phyloP scores from a whole-genome alignment of 257 asterid species.

The Plantago ovata region DNA sequence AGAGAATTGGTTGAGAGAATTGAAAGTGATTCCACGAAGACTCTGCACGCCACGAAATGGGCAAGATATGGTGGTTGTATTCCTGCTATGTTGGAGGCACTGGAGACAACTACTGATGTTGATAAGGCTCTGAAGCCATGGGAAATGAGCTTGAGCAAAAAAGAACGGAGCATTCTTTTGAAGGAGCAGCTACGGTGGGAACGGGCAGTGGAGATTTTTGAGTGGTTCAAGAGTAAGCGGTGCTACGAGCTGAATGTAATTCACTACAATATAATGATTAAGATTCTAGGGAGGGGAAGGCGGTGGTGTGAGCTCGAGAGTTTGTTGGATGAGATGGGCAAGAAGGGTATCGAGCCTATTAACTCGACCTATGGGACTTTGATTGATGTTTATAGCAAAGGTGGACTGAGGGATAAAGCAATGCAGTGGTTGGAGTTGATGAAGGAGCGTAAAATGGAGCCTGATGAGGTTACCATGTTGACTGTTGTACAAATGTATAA shows the following conservation, averaged over 20 bases:
- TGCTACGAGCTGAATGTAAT: conserved; percentile 83
- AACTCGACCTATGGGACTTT: conserved; percentile 92
- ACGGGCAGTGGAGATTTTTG: conserved; percentile 78
- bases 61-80: conserved; percentile 65
- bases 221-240: conserved; percentile 73
- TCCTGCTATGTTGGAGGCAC: conserved; percentile 71
- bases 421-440: conserved; percentile 73
- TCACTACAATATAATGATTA: conserved; percentile 79
- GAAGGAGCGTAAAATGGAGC: conserved; percentile 56
- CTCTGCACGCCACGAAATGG: too few species aligned
- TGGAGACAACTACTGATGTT: conserved; percentile 48
- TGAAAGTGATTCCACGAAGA: conserved; percentile 31
- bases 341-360: conserved; percentile 46
- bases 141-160: conserved; percentile 67
- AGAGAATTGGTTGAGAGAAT: conserved; percentile 13
- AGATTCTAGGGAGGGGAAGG: conserved; percentile 64
- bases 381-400: conserved; percentile 82
- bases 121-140: conserved; percentile 81
- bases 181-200: conserved; percentile 88
- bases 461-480: conserved; percentile 95
- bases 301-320: conserved; percentile 68
- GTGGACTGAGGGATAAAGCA: conserved; percentile 56
- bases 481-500: conserved; percentile 87
- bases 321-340: conserved; percentile 67
- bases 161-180: conserved; percentile 78